phyloP scores from a whole-genome alignment of 768 basidiomycete genomes.

The Chiua virens region DNA sequence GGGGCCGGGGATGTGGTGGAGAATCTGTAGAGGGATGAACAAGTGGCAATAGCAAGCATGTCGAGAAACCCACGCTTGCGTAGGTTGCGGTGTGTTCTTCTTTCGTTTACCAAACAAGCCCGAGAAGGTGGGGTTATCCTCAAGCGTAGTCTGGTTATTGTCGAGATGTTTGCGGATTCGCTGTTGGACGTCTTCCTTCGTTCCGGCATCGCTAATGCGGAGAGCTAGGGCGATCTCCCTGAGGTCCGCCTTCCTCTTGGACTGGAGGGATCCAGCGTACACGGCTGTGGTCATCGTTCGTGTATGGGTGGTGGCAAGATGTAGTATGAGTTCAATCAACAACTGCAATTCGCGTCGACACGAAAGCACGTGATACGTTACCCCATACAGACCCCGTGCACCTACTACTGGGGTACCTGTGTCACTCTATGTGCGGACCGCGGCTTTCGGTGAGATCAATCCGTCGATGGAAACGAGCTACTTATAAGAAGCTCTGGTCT shows the following conservation, averaged over 20 bases:
- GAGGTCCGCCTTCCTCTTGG: conserved; percentile 72
- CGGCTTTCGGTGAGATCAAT: too few relatives aligned
- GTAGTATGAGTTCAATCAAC: conserved; percentile 24
- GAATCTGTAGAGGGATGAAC: conserved; percentile 5
- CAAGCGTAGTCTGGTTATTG: conserved; percentile 48
- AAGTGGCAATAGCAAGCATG: background rate
- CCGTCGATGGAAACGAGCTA: too few relatives aligned
- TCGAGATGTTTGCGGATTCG: conserved; percentile 67
- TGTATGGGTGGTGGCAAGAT: background rate
- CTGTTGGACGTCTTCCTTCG: conserved; percentile 60
- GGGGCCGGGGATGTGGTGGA: conserved; percentile 19
- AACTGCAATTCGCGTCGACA: conserved; percentile 30
- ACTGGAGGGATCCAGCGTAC: conserved; percentile 52
- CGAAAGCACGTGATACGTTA: conserved; percentile 22
- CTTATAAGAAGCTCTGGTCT: background rate
- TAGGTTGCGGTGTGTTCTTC: conserved; percentile 29
- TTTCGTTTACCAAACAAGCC: conserved; percentile 49
- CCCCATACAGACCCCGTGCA: conserved; percentile 10
- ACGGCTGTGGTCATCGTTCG: conserved; percentile 41
- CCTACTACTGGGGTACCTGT: background rate
- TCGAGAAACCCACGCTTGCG: conserved; percentile 11
- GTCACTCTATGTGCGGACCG: too few relatives aligned
- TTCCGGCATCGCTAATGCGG: conserved; percentile 52
- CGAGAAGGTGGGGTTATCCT: conserved; percentile 55
- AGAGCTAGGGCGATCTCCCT: conserved; percentile 60